Evolutionary conservation across 2,329 filamentous ascomycete species (phyloP), one percentile per base, ranked within the genome.

Genomic region (Colletotrichum endophyticum): DNA sequence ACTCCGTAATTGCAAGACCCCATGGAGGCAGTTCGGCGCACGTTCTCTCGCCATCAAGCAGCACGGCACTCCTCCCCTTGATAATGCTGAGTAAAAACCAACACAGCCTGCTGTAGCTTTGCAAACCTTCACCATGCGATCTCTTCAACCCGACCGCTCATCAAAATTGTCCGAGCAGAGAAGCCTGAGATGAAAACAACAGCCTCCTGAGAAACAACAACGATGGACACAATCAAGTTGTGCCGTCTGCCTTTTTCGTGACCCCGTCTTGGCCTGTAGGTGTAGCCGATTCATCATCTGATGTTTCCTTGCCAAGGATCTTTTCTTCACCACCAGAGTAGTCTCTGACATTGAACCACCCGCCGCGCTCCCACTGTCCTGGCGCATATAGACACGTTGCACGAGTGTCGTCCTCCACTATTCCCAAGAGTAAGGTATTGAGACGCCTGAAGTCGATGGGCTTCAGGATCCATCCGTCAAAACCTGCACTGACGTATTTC

Each of bases 401-500:
- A 22, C 95, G 89, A 1, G 89, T 85, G 0, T 90, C 85, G 1
- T 89, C 86, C 62, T 95, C 89, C 4, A 92, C 88, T 53, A 97
- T 94, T 2, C 95, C 95, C 1, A 87, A 84, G 72, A 98, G 88
- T 9, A 98, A 87, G 27, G 90, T 88, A 75, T 91, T 92, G 1
- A 98, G 87, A 11, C 95, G 90, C 79, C 92, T 91, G 82, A 98
- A 98, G 76, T 96, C 93, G 61, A 98, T 94, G 0, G 95, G 95
- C 81, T 98, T 98, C 73, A 98, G 86, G 30, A 98, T 96, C 95
- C 95, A 98, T 28, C 94, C 96, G 79, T 98, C 95, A 79, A 98
- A 98, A 0, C 96, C 96, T 8, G 92, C 92, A 61, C 94, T 89
- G 59, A 95, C 90, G 79, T 98, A 98, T 0, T 85, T 90, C 56